Conservation (phyloP, 2,329 filamentous ascomycete genomes). For the Penicillium concentricum region DNA sequence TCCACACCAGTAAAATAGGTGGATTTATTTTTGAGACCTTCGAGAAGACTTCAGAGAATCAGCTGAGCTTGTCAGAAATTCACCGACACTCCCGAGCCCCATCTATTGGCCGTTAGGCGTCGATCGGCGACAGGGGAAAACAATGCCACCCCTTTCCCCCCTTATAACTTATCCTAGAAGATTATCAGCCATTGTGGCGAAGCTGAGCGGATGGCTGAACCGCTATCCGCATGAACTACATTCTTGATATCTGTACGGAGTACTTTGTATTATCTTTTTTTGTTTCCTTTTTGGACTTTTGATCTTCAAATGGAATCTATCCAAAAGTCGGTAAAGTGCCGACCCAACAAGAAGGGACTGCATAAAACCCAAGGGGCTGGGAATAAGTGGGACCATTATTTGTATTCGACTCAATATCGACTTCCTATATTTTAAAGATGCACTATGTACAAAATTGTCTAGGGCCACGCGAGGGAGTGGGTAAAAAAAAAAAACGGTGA, state of each 20-base stretch:
- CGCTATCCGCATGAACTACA: not conserved
- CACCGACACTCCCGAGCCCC: conserved; percentile 24
- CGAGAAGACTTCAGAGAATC: conserved; percentile 20
- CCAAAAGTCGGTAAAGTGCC: conserved; percentile 27
- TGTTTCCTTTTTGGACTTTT: not conserved
- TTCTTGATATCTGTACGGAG: not conserved
- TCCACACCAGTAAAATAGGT: not conserved
- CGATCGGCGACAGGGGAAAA: conserved; percentile 16
- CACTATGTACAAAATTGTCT: conserved; percentile 15
- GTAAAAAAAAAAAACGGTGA: conserved; percentile 23
- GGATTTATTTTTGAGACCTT: conserved; percentile 14
- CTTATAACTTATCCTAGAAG: not conserved
- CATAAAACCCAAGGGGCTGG: conserved; percentile 22
- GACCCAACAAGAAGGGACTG: conserved; percentile 23
- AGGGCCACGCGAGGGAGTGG: conserved; percentile 22
- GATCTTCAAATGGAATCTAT: conserved; percentile 7
- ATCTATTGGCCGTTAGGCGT: conserved; percentile 16
- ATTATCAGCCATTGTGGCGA: conserved; percentile 1
- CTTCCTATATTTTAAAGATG: not conserved
- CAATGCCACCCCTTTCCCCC: conserved; percentile 5
- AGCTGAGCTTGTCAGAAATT: conserved; percentile 28
- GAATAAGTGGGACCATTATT: conserved; percentile 24
- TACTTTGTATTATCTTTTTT: not conserved
- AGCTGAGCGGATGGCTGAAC: not conserved
- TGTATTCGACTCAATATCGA: conserved; percentile 9